Evolutionary conservation across 768 basidiomycete species (phyloP), one percentile per base, ranked within the genome.

Genomic region (Cystoderma amianthinum): DNA sequence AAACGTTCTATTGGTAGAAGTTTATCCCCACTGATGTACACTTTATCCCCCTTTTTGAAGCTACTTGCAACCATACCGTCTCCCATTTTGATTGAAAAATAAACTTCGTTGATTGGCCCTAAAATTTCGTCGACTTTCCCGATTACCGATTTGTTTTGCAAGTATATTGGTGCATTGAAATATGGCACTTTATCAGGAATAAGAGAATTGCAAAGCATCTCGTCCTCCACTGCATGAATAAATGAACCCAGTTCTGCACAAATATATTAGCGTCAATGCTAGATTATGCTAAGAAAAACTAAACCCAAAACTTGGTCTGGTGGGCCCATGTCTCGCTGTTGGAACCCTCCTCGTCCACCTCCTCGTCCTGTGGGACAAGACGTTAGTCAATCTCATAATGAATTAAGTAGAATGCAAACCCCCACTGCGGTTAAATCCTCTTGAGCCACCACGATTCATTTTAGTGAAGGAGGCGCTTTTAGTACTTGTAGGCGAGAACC

Each of bases 61-160:
- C 89, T 92, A 50, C 68, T 84, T 5, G 96, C 94, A 36, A 94
- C 80, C 84, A 98, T 92, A 22, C 96, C 96, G 44, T 88, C 84
- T 15, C 83, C 79, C 86, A 97, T 96, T 71, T 98, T 99, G 49
- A 99, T 76, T 2, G 93, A 94, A 58, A 99, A 98, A 64, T 81
- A 98, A 44, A 98, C 93, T 59, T 98, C 92, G 59, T 96, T 99
- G 61, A 99, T 94, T 12, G 96, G 95, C 2, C 96, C 96, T n/a
- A 99, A 77, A 51, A 99, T 98, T 64, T 99, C 96, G 64, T 99
- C 96, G 32, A 99, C 86, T 67, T 96, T 97, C 47, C 96, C 95
- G 47, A 98, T 91, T 49, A 80, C 73, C 7, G 91, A 88, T 66
- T 96, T 98, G 64, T 97, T 96, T 71, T 90, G 83, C 39, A 98